Conservation (phyloP, 805 yeast genomes). For the Monosporozyma aquatica region DNA sequence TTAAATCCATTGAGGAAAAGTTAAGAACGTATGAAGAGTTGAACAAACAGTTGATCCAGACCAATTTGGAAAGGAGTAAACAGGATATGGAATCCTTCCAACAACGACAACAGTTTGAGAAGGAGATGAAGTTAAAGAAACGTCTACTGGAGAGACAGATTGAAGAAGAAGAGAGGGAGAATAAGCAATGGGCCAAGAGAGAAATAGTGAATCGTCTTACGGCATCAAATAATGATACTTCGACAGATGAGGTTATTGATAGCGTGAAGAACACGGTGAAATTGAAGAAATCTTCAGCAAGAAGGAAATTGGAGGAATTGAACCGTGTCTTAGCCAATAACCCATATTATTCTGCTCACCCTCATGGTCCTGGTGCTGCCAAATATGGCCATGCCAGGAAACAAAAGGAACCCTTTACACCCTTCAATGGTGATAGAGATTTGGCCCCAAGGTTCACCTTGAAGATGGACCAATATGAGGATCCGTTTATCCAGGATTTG, state of each 20-base stretch:
- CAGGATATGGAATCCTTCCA: constrained; percentile 61
- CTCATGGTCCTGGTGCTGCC: too few species aligned
- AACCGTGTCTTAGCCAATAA: constrained; percentile 31
- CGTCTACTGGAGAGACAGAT: constrained; percentile 52
- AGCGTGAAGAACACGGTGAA: constrained; percentile 43
- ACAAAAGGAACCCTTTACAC: constrained; percentile 71
- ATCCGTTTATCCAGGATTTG: constrained; percentile 51
- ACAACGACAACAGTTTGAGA: constrained; percentile 58
- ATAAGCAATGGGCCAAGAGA: constrained; percentile 46
- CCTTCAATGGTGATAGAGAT: constrained; percentile 85
- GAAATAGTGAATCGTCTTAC: constrained; percentile 48
- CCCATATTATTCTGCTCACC: too few species aligned
- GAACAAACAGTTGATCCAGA: constrained; percentile 65
- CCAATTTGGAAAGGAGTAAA: constrained; percentile 64
- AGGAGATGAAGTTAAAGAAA: constrained; percentile 47
- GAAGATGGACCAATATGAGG: constrained; percentile 39
- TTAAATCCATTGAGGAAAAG: constrained; percentile 57
- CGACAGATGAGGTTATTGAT: constrained; percentile 42
- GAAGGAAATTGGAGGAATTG: constrained; percentile 42
- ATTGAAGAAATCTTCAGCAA: constrained; percentile 53
- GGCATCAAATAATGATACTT: constrained; percentile 26
- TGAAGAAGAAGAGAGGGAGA: constrained; percentile 47
- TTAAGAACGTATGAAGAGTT: constrained; percentile 60
- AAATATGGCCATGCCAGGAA: too few species aligned
- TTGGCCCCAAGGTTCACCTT: constrained; percentile 42